Base-by-base conservation (phyloP, 2,329 filamentous ascomycete species). In the Chaetomiaceae sp. region DNA sequence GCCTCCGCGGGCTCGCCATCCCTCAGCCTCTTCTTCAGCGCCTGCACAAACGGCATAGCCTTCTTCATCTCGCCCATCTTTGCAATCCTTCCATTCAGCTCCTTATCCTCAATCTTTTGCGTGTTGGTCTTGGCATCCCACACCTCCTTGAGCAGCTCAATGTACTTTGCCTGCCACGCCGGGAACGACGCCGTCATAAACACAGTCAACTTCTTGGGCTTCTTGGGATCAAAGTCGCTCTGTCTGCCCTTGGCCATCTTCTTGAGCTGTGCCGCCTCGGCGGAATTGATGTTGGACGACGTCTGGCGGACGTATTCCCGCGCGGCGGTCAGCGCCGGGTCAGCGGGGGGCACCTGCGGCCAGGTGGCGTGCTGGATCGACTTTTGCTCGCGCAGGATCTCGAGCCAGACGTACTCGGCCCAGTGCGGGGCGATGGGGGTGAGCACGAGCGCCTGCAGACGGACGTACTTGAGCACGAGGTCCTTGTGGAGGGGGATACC, bases 31-130 rank as follows among this genome's bases (percentile, higher is more conserved):
- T 82, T 88, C 85, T 96, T 96, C 56, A 97, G 76, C 6, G 70
- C 74, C 74, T 97, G 91, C 46, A 96, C 85, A 66, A 96, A 97
- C 0, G 94, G 94, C 92, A 97, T 97, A 2, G 91, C 92, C 75
- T 95, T 94, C 83, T 97, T 99, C 80, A 91, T 90, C 73, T 95
- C 89, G 39, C 84, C 84, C 66, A 90, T 78, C 77, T 95, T 95
- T 62, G 83, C 84, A 54, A 96, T 85, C 66, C 84, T 81, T 61
- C 83, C 84, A 64, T 84, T 88, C 43, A 96, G 76, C 53, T 82
- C 83, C 76, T 95, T 95, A 69, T 95, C 89, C 66, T 95, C 85
- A 60, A 68, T 51, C 51, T 87, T 59, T 39, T 88, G 72, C 9
- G 76, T 74, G 59, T 88, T 76, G 60, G 74, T 82, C 58, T 66